phyloP scores from a whole-genome alignment of 768 basidiomycete species.

The Lactarius pseudohatsudake region DNA sequence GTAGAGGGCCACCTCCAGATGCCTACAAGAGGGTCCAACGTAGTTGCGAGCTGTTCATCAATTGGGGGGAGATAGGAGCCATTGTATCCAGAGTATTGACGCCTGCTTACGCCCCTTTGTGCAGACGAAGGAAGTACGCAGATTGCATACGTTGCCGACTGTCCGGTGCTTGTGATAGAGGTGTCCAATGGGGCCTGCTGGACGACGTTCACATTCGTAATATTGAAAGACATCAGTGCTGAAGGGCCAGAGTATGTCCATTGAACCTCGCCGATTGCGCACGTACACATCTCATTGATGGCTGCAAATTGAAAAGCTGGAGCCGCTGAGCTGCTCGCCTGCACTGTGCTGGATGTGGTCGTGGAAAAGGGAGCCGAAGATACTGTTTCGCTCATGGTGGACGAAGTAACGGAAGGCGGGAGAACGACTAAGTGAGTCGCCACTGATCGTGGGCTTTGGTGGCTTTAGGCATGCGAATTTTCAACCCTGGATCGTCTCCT shows the following conservation, averaged over 20 bases:
- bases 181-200: constrained; percentile 29
- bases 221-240: constrained; percentile 36
- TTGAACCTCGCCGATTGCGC: constrained; percentile 34
- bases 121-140: no score
- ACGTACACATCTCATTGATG: constrained; percentile 38
- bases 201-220: constrained; percentile 41
- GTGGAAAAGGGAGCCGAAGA: no score
- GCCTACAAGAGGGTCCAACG: constrained; percentile 33
- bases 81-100: constrained; percentile 15
- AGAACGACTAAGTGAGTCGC: background rate
- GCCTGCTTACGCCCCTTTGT: background rate
- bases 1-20: constrained; percentile 48
- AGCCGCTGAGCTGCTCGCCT: background rate
- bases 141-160: no score
- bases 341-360: background rate
- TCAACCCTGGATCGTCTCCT: no score
- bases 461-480: no score
- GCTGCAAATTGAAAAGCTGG: background rate
- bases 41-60: constrained; percentile 33
- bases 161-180: background rate
- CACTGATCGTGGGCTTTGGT: no score
- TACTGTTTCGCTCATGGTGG: background rate
- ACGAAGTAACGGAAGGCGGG: background rate
- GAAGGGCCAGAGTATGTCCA: constrained; percentile 32
- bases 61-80: constrained; percentile 26